Base-by-base conservation (phyloP, 1,139 yeast genomes). In the Spathaspora jeffriesii region DNA sequence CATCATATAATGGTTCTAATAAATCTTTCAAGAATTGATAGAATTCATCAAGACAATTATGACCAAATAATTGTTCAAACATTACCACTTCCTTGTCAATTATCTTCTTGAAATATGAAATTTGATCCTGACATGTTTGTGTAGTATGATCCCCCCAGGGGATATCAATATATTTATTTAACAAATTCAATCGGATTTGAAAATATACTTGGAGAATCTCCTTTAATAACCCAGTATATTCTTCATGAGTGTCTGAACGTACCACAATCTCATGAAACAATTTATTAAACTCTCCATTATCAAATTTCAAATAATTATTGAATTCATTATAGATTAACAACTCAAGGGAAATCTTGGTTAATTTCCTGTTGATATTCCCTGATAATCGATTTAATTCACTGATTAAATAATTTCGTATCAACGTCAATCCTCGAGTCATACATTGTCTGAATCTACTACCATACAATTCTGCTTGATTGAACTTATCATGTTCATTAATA, bases 361-460 rank as follows among this genome's bases (percentile, higher is more conserved):
- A 71, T 9, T 72, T 78, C 21, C 65, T 65, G 36, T 76, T 73
- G 2, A 81, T 62, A 15, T 69, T 71, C 37, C 54, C 56, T 7
- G 46, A 21, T 13, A 54, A 36, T 7, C 42, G 30, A 48, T 78
- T 81, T 42, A 91, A 62, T 41, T 78, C 78, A 41, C 72, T 76
- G 23, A 76, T 75, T 49, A 88, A 69, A 60, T 83, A 88, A 55
- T 85, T 88, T 53, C 85, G 79, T 20, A 90, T 80, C 53, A 93
- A 71, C 0, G 96, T 83, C 47, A 91, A 73, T 0, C 96, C 85
- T 50, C 97, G 78, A 1, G 95, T 85, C 79, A 91, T 77, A 59
- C 97, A 89, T 57, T 89, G 96, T 50, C 90, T 79, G 65, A 88
- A 89, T 50, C 93, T 76, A 54, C 85, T 81, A 41, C 78, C 78